A percentile compares a stretch with the other conserved stretches of the same genome.
Conservation (phyloP, 192 early-diverging fungal genomes). For the Lobulomyces angularis region DNA sequence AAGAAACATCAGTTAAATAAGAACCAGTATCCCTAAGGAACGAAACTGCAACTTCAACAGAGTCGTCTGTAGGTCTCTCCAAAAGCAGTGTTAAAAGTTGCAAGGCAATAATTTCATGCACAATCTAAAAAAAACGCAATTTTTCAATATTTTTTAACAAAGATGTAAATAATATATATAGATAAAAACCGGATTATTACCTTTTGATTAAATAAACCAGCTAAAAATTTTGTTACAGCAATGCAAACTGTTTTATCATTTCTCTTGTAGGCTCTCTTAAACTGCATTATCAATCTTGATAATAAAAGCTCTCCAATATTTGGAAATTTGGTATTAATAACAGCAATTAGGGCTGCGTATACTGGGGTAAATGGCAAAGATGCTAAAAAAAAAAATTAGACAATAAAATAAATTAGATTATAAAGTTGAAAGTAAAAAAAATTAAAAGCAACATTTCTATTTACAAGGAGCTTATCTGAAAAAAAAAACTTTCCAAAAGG, state of each 20-base stretch:
- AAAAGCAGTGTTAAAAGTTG: slow-evolving; percentile 73
- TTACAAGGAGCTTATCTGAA: no score
- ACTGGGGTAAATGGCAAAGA: slow-evolving; percentile 84
- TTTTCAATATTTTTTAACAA: no score
- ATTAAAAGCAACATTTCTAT: no score
- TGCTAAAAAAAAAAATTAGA: no score
- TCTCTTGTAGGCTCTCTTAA: slow-evolving; percentile 77
- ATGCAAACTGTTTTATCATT: slow-evolving; percentile 85
- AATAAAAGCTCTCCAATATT: slow-evolving; percentile 79
- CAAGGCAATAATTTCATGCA: slow-evolving; percentile 77
- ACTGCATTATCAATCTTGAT: slow-evolving; percentile 71
- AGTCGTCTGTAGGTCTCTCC: slow-evolving; percentile 81
- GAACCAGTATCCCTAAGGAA: slow-evolving; percentile 73
- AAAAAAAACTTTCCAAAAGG: no score
- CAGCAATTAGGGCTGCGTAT: slow-evolving; percentile 73
- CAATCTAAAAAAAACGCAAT: no score
- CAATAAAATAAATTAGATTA: no score
- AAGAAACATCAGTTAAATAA: slow-evolving; percentile 62
- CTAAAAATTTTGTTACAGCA: slow-evolving; percentile 74
- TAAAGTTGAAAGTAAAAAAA: no score
- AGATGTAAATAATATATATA: no score
- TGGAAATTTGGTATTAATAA: slow-evolving; percentile 90
- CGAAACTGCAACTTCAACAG: slow-evolving; percentile 88
- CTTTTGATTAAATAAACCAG: slow-evolving; percentile 83
- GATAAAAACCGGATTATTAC: no score